Base-by-base conservation (phyloP, 2,329 filamentous ascomycete genomes). In the Colletotrichum gloeosporioides region DNA sequence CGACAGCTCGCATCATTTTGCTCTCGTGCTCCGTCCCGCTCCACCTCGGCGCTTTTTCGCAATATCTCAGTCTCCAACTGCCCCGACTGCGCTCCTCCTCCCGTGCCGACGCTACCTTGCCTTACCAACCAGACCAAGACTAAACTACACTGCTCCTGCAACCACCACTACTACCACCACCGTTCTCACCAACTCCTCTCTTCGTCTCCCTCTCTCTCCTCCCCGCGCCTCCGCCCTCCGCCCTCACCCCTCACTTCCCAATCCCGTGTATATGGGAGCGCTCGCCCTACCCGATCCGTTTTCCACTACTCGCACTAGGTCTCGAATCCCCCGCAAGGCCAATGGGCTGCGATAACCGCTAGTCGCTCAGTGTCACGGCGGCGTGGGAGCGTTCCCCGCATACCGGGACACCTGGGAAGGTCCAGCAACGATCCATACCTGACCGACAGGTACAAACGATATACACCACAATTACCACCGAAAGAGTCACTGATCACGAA, bases 311-410 rank as follows among this genome's bases (percentile, higher is more conserved):
- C 59, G 74, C 65, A 44, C 71, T 65, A 76, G 59, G 73, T 64
- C 57, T 25, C 59, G 25, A 25, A 22, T 74, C 27, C 61, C 62
- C 57, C 66, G 36, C 76, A 64, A 82, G 82, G 89, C 87, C 88
- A 89, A 92, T 92, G 90, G 88, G 87, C 88, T 86, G 87, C 84
- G 85, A 88, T 86, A 88, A 88, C 85, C 87, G 88, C 83, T 92
- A 91, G 87, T 79, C 83, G 85, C 84, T 82, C 84, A 85, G 87
- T 87, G 88, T 89, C 88, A 88, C 89, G 89, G 88, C 89, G 87
- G 89, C 87, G 88, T 88, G 89, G 89, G 88, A 89, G 84, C 77
- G 84, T 88, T 89, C 88, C 89, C 89, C 89, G 89, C 89, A 90
- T 88, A 88, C 87, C 88, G 84, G 87, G 80, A 84, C 81, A 80